Conservation (phyloP, 2,329 filamentous ascomycete genomes). For the Elsinoe batatas region DNA sequence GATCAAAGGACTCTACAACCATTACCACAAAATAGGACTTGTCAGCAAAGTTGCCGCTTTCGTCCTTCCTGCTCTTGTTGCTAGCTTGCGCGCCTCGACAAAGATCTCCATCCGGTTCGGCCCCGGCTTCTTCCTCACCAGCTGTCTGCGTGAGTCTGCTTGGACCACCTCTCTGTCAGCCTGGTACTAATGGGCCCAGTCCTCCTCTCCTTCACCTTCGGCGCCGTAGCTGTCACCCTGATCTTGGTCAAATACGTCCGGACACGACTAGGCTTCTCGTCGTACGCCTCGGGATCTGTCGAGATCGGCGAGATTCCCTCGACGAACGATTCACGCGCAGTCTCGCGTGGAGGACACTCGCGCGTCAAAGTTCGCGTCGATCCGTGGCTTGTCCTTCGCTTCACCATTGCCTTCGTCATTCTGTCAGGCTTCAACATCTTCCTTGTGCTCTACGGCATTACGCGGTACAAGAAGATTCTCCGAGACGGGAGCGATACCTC, state of each 20-base stretch:
- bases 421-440: constrained; percentile 18
- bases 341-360: neutral
- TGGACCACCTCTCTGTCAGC: neutral
- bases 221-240: constrained; percentile 16
- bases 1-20: constrained; percentile 4
- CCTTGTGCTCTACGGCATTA: constrained; percentile 14
- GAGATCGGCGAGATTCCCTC: neutral
- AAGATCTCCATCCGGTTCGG: constrained; percentile 9
- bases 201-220: constrained; percentile 16
- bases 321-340: neutral
- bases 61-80: constrained; percentile 14
- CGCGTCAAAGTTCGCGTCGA: constrained; percentile 14
- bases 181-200: constrained; percentile 11
- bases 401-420: constrained; percentile 16
- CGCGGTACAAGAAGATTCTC: constrained; percentile 13
- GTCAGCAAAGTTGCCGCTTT: constrained; percentile 14
- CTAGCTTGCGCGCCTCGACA: constrained; percentile 14
- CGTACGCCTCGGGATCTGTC: constrained; percentile 7
- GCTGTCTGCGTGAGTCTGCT: neutral
- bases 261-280: constrained; percentile 13
- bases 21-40: constrained; percentile 5
- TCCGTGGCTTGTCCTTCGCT: constrained; percentile 18
- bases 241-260: constrained; percentile 18
- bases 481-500: neutral
- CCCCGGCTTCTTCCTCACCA: constrained; percentile 5